Evolutionary conservation across 2,329 filamentous ascomycete species (phyloP), one percentile per base, ranked within the genome.

Genomic region (Alternaria atra): DNA sequence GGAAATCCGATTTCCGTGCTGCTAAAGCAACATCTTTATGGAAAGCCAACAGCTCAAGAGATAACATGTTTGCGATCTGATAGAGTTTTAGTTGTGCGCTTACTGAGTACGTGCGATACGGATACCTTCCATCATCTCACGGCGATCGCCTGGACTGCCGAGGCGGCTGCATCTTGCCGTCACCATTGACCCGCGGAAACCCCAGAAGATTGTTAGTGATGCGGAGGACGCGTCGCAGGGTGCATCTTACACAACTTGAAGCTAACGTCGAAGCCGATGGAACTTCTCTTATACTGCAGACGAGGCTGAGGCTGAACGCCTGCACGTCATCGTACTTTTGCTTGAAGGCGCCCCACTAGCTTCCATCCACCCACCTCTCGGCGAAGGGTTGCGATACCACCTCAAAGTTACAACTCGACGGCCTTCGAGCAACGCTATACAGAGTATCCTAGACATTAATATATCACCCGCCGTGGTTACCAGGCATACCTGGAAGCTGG

Each of bases 161-260:
- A 48, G 46, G 30, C 46, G 46, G 46, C 46, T 35, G 46, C 46
- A 50, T 34, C 46, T 25, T 50, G 13, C 32, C 46, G 20, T 50
- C 5, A 50, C 9, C 20, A 50, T 35, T 10, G 25, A 20, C 46
- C 46, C 20, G 32, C 13, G 5, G 46, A 2, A 35, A 50, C 30
- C 32, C 46, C 46, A 50, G 46, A 50, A 10, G 32, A 35, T 13
- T 25, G 25, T 25, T 4, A 42, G 27, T 29, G 46, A 35, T 50
- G 32, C n/a, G 20, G 17, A 50, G 46, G 30, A 15, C 46, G 46
- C 23, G 46, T 10, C 44, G 8, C 30, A 48, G 12, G 46, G 32
- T 34, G 13, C 32, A n/a, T 20, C 35, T 35, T 13, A 23, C 13
- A 35, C 20, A 10, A 13, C 30, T 35, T 27, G 46, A 30, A 35